Evolutionary conservation across 352 stramenopile genomes (phyloP), one percentile per base, ranked within the genome.

Genomic region (Globisporangium paroecandrum): DNA sequence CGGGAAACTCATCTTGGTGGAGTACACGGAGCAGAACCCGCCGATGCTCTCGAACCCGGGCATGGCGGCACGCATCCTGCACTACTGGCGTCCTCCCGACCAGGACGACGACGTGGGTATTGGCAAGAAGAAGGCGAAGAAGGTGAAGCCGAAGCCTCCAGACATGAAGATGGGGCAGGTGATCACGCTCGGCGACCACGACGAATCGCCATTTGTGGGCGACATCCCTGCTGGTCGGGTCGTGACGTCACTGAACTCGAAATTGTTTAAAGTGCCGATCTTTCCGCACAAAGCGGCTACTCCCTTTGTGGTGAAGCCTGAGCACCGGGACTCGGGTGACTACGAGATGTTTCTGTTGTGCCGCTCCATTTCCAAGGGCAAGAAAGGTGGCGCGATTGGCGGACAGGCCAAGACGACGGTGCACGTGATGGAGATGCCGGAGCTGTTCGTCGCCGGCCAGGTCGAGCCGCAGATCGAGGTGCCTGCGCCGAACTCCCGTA

Each of bases 391-490:
- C 8, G 71, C 64, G 20, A 66, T 69, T 12, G 68, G 68, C 1
- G 74, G 78, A 41, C 67, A 68, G 13, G 60, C 76, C 20, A 91
- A 89, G 69, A 90, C 87, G 24, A 91, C 83, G 0, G 76, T 86
- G 25, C 89, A 89, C 62, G 76, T 93, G 27, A 90, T 93, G 73
- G 87, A 94, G 66, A 71, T 95, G 47, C 87, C 87, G 10, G 79
- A 87, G 24, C 62, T 93, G 22, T 95, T 88, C 64, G 65, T 93
- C 13, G 87, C 85, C 20, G 87, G 87, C 4, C 87, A 95, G 68
- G 81, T 93, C 57, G 87, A 93, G 64, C 87, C 87, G 46, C 83
- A 93, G 70, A 91, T 93, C 24, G 84, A 94, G 75, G 87, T 94
- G 3, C 87, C 87, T 0, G 85, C 85, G 0, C 87, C 87, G 0